These are phyloP conservation scores for Arabidopsis lyrata DNA, from an alignment of 441 rosid species.

Conservation along the genomic window DNA sequence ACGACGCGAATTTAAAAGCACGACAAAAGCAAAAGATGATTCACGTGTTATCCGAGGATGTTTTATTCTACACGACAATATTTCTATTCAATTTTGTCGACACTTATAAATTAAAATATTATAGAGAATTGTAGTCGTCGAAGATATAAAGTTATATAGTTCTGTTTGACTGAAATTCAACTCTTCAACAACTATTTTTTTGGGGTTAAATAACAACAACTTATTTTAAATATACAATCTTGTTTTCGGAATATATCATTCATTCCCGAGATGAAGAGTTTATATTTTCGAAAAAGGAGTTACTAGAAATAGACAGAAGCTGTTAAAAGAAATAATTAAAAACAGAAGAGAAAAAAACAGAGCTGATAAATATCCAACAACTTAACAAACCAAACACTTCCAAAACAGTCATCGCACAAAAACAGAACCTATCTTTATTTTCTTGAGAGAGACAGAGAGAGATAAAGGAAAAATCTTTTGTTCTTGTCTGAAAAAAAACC, in stretches of 20 bases:
- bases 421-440: constrained; percentile 14
- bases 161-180: too few relatives aligned
- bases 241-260: constrained; percentile 2
- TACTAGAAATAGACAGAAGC: constrained; percentile 10
- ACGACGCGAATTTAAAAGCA: constrained; percentile 36
- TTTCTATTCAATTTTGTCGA: constrained; percentile 40
- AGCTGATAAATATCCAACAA: constrained; percentile 48
- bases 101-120: constrained; percentile 6
- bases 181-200: too few relatives aligned
- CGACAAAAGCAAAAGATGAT: constrained; percentile 20
- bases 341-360: neutral
- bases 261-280: neutral
- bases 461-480: constrained; percentile 25
- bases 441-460: constrained; percentile 32
- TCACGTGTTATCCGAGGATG: constrained; percentile 45
- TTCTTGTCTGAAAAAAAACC: constrained; percentile 40
- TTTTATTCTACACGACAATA: constrained; percentile 33
- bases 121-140: too few relatives aligned
- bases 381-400: constrained; percentile 42
- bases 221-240: neutral
- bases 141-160: too few relatives aligned
- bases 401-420: constrained; percentile 48
- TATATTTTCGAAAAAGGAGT: neutral
- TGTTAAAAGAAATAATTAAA: neutral
- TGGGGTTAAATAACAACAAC: neutral